Evolutionary conservation across 2,329 filamentous ascomycete genomes (phyloP), one percentile per base, ranked within the genome.

Genomic region (Coniochaeta sp.): DNA sequence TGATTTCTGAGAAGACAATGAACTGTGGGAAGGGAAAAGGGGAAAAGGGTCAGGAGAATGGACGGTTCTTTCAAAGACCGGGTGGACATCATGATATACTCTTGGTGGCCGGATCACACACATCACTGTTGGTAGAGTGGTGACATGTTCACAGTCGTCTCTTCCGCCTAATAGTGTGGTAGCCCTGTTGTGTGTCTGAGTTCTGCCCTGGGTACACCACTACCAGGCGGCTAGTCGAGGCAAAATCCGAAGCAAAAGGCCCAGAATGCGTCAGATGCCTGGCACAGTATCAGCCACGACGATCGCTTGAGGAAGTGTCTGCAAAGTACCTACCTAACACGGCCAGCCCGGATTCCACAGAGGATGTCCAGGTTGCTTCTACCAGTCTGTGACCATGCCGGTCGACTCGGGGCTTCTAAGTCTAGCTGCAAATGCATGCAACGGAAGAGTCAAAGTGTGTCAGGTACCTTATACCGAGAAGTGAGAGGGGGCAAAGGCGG

Each of bases 291-390:
- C 38, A 42, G 38, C 18, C 38, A 10, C 22, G 38, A 42, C 38
- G 38, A 42, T 42, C 38, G 38, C 38, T 24, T 14, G 38, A 42
- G 20, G 10, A 5, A 42, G 20, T 22, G 4, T 42, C 27, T 7
- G 33, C 26, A 18, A 48, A 31, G 45, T 48, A 48, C 45, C 45
- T 28, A 48, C 26, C 45, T 48, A 48, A 48, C 45, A 48, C 45
- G 45, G 45, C 45, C 45, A 30, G 45, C 10, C 45, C 45, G 26
- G 45, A 18, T 10, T 20, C 18, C 42, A 30, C 45, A 28, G 22
- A n/a, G 45, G 26, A 48, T 24, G 45, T 31, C 16, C 45, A 30
- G 24, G 45, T 18, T 28, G 30, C 30, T 32, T 32, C 9, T n/a
- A n/a, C n/a, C 18, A 42, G 8, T 33, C 31, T 14, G 10, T 42